Percentiles rank a stretch among this genome's conserved stretches.
Evolutionary conservation across 495 filamentous ascomycete species (phyloP).

Genomic region (Hypoxylon crocopeplum): DNA sequence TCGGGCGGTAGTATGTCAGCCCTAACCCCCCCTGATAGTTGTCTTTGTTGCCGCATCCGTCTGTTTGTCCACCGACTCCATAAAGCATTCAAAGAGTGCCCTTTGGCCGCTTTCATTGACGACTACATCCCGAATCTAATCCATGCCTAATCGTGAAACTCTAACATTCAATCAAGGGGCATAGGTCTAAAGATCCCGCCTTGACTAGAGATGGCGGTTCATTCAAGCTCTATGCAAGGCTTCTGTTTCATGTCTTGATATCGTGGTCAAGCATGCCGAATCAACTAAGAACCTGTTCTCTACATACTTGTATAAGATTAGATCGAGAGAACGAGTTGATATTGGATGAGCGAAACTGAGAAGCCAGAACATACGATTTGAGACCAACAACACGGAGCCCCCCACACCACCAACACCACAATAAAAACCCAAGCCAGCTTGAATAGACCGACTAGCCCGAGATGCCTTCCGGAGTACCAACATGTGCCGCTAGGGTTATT

Average conservation of each 20-base stretch:
- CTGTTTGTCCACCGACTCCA: background rate
- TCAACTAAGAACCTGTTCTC: background rate
- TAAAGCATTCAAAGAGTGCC: slow-evolving; percentile 11
- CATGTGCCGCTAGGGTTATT: slow-evolving; percentile 29
- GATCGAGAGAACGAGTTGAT: background rate
- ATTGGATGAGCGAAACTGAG: no score
- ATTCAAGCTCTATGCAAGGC: no score
- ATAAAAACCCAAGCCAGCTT: background rate
- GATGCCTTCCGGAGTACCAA: slow-evolving; percentile 25
- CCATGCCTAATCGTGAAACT: background rate
- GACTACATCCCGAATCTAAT: background rate
- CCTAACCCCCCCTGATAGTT: background rate
- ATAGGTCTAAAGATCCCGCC: no score
- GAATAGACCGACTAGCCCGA: background rate
- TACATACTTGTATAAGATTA: background rate
- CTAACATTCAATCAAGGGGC: background rate
- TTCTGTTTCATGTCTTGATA: no score
- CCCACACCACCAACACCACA: background rate
- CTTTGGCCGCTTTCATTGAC: background rate
- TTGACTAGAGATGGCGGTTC: no score
- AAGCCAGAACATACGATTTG: background rate
- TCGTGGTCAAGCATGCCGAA: background rate
- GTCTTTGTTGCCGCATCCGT: slow-evolving; percentile 29
- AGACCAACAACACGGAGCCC: background rate
- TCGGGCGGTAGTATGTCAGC: background rate